Base-by-base conservation (phyloP, 768 basidiomycete species). In the Mycena vulgaris region DNA sequence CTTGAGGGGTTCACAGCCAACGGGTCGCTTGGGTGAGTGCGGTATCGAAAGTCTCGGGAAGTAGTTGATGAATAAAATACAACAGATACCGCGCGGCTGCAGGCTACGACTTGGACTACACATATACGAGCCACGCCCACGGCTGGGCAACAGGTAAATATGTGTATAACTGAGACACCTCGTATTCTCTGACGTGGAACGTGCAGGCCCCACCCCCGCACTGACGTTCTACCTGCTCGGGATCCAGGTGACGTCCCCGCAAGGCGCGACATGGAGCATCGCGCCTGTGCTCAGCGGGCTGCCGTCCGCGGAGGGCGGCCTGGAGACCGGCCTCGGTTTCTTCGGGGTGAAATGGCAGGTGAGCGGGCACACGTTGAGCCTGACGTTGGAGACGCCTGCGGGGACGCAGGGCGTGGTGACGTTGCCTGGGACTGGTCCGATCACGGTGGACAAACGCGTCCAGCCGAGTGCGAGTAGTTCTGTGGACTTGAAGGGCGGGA, bases 1-100 rank as follows among this genome's bases (percentile, higher is more conserved):
- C 77, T 87, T 21, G 86, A 87, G 71, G 86, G 86, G 3, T 86
- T 83, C 71, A 85, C 85, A 4, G 78, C 81, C 2, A 86, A 87
- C 66, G 86, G 86, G 3, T 86, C 86, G 5, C 78, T 87, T 10
- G 78, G 80, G 85, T 86, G 63, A 17, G 77, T 76, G 16, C 33
- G 16, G 9, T 28, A 28, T 40, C 28, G n/a, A 7, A 35, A 31
- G 23, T 37, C 21, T 16, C 19, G 33, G 6, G 30, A 21, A 39
- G 19, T 19, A 28, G 21, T 28, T 16, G n/a, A n/a, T 23, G 62
- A 30, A 39, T 40, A 35, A 19, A n/a, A 42, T 14, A 3, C 33
- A 6, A 48, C 35, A 82, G 84, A 35, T 87, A 87, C 71, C 84
- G 86, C 10, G 76, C 82, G 17, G 81, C 84, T 59, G 79, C 80